These are phyloP conservation scores for Phylloporus sp. DNA, from an alignment of 768 basidiomycete species.

Conservation along the genomic window DNA sequence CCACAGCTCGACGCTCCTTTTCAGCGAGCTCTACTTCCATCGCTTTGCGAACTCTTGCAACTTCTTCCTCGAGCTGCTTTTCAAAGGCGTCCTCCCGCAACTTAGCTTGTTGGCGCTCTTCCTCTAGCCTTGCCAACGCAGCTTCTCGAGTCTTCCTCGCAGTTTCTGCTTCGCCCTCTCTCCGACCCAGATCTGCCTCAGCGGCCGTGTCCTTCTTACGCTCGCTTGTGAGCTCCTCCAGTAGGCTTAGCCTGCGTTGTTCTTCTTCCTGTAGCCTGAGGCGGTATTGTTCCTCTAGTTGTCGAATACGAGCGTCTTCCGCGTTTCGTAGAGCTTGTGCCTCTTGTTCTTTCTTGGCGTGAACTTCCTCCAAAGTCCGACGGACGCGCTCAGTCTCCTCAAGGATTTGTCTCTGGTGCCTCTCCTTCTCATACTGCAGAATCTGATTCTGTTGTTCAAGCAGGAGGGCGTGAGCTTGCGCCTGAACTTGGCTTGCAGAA, in stretches of 20 bases:
- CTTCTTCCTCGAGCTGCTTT: slow-evolving; percentile 26
- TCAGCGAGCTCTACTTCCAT: slow-evolving; percentile 21
- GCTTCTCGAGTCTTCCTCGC: slow-evolving; percentile 18
- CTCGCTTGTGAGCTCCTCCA: slow-evolving; percentile 25
- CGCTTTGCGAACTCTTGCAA: slow-evolving; percentile 18
- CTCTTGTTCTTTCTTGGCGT: slow-evolving; percentile 25
- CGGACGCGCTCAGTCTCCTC: slow-evolving; percentile 27
- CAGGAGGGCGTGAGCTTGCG: slow-evolving; percentile 21
- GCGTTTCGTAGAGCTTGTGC: slow-evolving; percentile 12
- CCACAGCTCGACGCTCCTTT: slow-evolving; percentile 21
- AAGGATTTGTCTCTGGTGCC: slow-evolving; percentile 17
- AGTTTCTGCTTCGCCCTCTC: slow-evolving; percentile 21
- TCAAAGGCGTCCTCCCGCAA: slow-evolving; percentile 22
- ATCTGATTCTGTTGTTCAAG: slow-evolving; percentile 22
- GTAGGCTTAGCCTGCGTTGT: slow-evolving; percentile 18
- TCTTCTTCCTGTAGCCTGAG: slow-evolving; percentile 29
- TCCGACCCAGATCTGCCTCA: slow-evolving; percentile 15
- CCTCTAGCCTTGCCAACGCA: slow-evolving; percentile 18
- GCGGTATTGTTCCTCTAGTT: slow-evolving; percentile 26
- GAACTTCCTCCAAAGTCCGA: slow-evolving; percentile 22
- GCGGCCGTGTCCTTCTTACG: slow-evolving; percentile 15
- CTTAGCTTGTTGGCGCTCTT: slow-evolving; percentile 24
- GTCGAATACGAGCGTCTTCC: slow-evolving; percentile 24
- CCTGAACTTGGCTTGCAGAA: slow-evolving; percentile 22
- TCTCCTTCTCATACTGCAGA: slow-evolving; percentile 24